Conservation (phyloP, 768 basidiomycete species). For the Tricholoma furcatifolium region DNA sequence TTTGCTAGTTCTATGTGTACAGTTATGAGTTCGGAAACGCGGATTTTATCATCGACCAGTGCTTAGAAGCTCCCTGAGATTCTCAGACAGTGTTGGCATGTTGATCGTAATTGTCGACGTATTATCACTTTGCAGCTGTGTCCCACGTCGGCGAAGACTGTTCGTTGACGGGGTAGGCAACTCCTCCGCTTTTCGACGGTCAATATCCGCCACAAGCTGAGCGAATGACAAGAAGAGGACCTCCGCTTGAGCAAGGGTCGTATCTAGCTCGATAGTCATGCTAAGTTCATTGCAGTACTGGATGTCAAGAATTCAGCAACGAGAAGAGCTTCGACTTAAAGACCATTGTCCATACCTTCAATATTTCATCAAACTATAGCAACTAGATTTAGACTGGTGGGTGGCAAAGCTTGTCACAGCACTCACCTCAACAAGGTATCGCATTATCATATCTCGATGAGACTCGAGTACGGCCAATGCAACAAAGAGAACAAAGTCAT, state of each 20-base stretch:
- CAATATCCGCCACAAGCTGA: constrained; percentile 85
- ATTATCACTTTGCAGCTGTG: constrained; percentile 1
- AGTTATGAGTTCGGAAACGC: too few relatives aligned
- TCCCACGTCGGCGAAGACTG: constrained; percentile 22
- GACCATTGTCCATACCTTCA: constrained; percentile 55
- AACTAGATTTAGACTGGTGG: neutral
- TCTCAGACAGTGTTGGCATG: constrained; percentile 55
- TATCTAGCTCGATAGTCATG: constrained; percentile 96
- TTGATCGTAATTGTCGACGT: constrained; percentile 25
- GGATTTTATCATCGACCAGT: constrained; percentile 30
- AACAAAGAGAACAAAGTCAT: constrained; percentile 87
- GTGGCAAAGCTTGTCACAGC: neutral
- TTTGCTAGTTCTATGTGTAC: too few relatives aligned
- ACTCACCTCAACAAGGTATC: constrained; percentile 89
- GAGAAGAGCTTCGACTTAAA: neutral
- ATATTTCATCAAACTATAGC: constrained; percentile 73
- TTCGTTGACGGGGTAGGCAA: constrained; percentile 34
- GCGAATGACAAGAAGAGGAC: constrained; percentile 93
- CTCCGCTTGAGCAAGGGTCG: constrained; percentile 94
- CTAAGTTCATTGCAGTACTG: constrained; percentile 93
- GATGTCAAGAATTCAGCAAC: constrained; percentile 1
- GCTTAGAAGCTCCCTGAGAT: constrained; percentile 59
- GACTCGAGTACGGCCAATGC: constrained; percentile 93
- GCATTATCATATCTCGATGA: constrained; percentile 91
- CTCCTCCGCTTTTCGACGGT: constrained; percentile 72